Evolutionary conservation across 140 eudicot species (phyloP).

Genomic region (Cichorium intybus): DNA sequence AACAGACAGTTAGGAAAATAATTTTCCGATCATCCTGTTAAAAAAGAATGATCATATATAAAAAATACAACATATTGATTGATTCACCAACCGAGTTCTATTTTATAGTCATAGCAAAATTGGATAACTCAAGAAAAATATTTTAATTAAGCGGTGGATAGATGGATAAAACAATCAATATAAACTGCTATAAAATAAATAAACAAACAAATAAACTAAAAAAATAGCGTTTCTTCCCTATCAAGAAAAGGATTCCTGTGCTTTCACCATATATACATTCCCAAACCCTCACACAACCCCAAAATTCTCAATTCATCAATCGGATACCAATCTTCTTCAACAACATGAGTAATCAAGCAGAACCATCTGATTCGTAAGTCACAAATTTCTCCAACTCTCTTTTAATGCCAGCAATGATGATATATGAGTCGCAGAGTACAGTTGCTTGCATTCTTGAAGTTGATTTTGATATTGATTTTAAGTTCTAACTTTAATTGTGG

Average conservation of each 20-base stretch:
- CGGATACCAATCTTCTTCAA: neutral
- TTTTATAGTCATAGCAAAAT: no score
- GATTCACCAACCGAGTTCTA: no score
- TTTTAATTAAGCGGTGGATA: no score
- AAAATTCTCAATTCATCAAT: slow-evolving; percentile 5
- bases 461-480: slow-evolving; percentile 6
- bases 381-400: neutral
- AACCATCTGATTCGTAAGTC: slow-evolving; percentile 77
- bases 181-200: no score
- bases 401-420: neutral
- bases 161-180: no score
- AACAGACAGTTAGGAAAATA: no score
- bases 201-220: no score
- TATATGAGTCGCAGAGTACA: neutral
- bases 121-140: no score
- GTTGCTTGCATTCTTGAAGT: neutral
- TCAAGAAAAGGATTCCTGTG: slow-evolving; percentile 31
- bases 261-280: slow-evolving; percentile 14
- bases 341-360: slow-evolving; percentile 62
- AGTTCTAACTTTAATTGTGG: slow-evolving; percentile 4
- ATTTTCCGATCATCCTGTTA: no score
- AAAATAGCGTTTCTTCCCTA: slow-evolving; percentile 17
- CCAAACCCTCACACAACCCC: slow-evolving; percentile 19
- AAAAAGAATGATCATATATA: no score
- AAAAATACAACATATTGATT: no score